These are phyloP conservation scores for Tolypocladium endophyticum DNA, from an alignment of 2,329 filamentous ascomycete species.

Conservation along the genomic window DNA sequence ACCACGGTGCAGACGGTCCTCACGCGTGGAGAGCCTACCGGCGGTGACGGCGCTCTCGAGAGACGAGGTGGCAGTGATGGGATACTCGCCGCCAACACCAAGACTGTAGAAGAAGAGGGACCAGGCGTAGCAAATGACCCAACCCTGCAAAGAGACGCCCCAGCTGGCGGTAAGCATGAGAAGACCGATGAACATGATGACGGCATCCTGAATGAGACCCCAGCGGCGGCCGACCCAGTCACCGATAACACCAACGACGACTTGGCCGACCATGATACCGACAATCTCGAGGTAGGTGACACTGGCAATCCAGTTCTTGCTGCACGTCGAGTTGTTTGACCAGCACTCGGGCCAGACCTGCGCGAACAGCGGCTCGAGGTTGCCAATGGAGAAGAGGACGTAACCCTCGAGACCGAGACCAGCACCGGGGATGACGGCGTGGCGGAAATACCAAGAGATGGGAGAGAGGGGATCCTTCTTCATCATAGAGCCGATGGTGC, in stretches of 20 bases:
- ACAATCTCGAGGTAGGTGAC: constrained; percentile 88
- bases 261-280: constrained; percentile 91
- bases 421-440: constrained; percentile 85
- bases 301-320: constrained; percentile 68
- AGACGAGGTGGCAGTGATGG: constrained; percentile 90
- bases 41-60: constrained; percentile 86
- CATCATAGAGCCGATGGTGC: constrained; percentile 62
- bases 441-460: constrained; percentile 76
- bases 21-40: constrained; percentile 78
- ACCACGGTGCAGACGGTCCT: constrained; percentile 90
- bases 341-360: constrained; percentile 72
- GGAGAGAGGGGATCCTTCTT: constrained; percentile 81
- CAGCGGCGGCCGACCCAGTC: constrained; percentile 81
- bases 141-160: constrained; percentile 79
- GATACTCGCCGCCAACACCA: constrained; percentile 78
- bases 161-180: constrained; percentile 86
- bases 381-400: constrained; percentile 93
- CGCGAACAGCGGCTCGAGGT: constrained; percentile 72
- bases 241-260: constrained; percentile 64
- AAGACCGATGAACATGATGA: constrained; percentile 88
- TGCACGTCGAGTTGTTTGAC: constrained; percentile 56
- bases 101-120: constrained; percentile 69
- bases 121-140: constrained; percentile 96
- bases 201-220: constrained; percentile 90
- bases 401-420: constrained; percentile 91